Base-by-base conservation (phyloP, 179 eudicot genomes). In the Dionaea muscipula region DNA sequence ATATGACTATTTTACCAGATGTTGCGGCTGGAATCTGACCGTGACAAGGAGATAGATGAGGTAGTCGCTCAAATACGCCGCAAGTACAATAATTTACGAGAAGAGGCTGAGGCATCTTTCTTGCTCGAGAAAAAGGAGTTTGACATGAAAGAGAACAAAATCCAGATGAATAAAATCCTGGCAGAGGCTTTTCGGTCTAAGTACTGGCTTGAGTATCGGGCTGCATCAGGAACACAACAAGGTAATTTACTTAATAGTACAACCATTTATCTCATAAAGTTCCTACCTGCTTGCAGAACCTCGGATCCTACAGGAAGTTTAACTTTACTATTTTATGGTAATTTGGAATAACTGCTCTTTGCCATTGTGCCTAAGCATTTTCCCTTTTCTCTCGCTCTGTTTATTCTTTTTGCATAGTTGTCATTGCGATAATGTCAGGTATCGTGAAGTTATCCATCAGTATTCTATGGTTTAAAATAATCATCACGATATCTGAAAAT, bases 1-100 rank as follows among this genome's bases (percentile, higher is more conserved):
- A 9, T 45, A 61, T 31, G 40, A 53, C 46, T 45, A 14, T 68
- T 37, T 63, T 33, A 53, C 75, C 90, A 90, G 97, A 77, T 65
- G 31, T 19, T 50, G 51, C 70, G 44, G 68, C 67, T 90, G 59
- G 69, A 71, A 73, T 62, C 81, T 35, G 84, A 80, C 16, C 60
- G 81, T 54, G 87, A 82, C 31, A 83, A 79, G 73, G 95, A 85
- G 75, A 70, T 84, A 47, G 83, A 73, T 56, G 81, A 75, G 54
- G 26, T 72, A 26, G 57, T 66, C 43, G 77, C 82, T 60, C 78
- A 69, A 64, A 73, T 81, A 33, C 79, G 60, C 43, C 74, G 45
- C 26, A 82, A 76, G 63, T 83, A 83, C 35, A 74, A 73, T 44
- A 68, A 63, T 59, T 75, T 63, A 70, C 57, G 65, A 39, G 61